Evolutionary conservation across 257 asterid genomes (phyloP).

Genomic region (Rhazya stricta): DNA sequence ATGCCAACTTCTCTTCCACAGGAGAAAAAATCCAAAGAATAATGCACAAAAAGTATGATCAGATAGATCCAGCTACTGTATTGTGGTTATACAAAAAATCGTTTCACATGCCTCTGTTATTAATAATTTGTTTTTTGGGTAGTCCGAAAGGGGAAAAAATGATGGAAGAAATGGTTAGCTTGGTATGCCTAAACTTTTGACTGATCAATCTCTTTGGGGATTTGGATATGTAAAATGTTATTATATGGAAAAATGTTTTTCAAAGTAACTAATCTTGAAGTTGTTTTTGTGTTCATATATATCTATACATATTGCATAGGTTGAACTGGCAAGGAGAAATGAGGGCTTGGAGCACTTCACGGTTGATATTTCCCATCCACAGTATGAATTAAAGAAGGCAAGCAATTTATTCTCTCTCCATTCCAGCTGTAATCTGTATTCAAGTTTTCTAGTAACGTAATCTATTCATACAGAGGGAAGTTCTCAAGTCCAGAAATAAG

Average conservation of each 20-base stretch:
- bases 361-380: slow-evolving; percentile 69
- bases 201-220: background rate
- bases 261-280: background rate
- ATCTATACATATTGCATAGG: slow-evolving; percentile 37
- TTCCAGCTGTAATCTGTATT: slow-evolving; percentile 17
- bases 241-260: background rate
- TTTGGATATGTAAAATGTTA: background rate
- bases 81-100: background rate
- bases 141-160: background rate
- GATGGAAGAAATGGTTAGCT: background rate
- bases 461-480: slow-evolving; percentile 67
- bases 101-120: background rate
- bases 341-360: slow-evolving; percentile 64
- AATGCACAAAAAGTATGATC: background rate
- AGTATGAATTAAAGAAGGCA: slow-evolving; percentile 74
- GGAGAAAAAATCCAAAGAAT: background rate
- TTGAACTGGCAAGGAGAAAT: slow-evolving; percentile 57
- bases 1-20: background rate
- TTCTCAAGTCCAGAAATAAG: slow-evolving; percentile 86
- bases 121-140: too few relatives aligned
- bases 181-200: background rate
- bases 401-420: slow-evolving; percentile 27
- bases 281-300: background rate
- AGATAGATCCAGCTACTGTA: background rate
- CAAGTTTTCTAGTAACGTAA: slow-evolving; percentile 20